A percentile compares a stretch with the other conserved stretches of the same genome.
Conservation (phyloP, 345 rosid species). For the Trapa bicornis region DNA sequence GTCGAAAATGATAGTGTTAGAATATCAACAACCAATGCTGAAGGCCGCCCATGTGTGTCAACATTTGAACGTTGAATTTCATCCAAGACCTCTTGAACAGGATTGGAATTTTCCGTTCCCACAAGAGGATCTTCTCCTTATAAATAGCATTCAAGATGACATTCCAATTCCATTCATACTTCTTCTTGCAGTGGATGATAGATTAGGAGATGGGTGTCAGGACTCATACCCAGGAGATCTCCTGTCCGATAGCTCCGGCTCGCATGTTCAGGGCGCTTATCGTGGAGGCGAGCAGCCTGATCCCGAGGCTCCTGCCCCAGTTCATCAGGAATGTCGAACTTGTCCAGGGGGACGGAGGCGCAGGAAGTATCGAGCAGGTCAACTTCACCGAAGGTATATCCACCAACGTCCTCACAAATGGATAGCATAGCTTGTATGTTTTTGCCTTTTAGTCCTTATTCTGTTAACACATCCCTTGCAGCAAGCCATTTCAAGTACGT, state of each 20-base stretch:
- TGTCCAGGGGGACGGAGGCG: constrained; percentile 23
- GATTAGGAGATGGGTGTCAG: constrained; percentile 15
- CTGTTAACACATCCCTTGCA: background rate
- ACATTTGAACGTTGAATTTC: background rate
- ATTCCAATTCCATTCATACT: background rate
- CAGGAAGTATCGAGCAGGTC: constrained; percentile 22
- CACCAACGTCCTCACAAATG: too few relatives aligned
- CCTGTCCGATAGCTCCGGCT: constrained; percentile 12
- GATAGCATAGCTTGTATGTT: background rate
- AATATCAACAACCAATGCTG: background rate
- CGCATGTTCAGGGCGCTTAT: constrained; percentile 25
- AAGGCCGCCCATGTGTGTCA: background rate
- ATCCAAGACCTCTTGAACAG: background rate
- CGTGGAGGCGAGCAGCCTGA: constrained; percentile 8
- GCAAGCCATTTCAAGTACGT: constrained; percentile 11
- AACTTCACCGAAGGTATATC: constrained; percentile 20
- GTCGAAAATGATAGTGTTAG: background rate
- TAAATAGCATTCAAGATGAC: background rate
- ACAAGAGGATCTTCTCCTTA: background rate
- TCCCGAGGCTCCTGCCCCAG: constrained; percentile 20
- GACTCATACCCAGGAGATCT: constrained; percentile 15
- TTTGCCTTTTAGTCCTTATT: background rate
- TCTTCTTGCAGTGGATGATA: background rate
- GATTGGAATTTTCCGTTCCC: background rate
- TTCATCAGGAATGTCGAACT: constrained; percentile 13